Conservation (phyloP, 2,329 filamentous ascomycete genomes). For the Colletotrichum endophyticum region DNA sequence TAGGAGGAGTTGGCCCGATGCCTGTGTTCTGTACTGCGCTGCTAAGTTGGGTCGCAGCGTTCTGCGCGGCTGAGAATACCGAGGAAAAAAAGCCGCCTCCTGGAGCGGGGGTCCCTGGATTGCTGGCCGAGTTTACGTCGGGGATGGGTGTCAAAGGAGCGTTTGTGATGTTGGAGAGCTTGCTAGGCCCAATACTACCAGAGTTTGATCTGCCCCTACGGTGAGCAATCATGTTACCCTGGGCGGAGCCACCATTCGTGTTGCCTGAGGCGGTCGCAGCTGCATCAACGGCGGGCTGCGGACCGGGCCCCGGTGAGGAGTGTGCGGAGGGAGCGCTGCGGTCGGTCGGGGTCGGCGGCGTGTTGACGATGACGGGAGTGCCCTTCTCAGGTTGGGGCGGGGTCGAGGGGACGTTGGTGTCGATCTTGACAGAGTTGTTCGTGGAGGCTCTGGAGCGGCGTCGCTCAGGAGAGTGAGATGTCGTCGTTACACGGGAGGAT, state of each 20-base stretch:
- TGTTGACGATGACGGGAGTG: conserved; percentile 66
- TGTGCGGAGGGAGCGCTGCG: conserved; percentile 9
- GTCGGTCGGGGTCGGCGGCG: conserved; percentile 69
- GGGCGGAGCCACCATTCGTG: conserved; percentile 63
- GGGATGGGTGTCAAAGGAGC: conserved; percentile 77
- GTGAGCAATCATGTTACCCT: conserved; percentile 77
- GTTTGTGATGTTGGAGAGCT: conserved; percentile 78
- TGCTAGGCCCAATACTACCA: conserved; percentile 73
- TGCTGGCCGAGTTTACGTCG: conserved; percentile 61
- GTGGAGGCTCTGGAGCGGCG: conserved; percentile 15
- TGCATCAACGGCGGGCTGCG: conserved; percentile 26
- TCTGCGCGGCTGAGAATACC: conserved; percentile 91
- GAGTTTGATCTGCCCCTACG: conserved; percentile 59
- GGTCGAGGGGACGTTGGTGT: conserved; percentile 25
- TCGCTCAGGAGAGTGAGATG: conserved; percentile 12
- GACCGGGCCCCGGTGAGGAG: neutral
- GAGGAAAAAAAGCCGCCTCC: conserved; percentile 88
- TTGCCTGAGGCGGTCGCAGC: conserved; percentile 26
- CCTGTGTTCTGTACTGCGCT: conserved; percentile 75
- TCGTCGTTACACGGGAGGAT: conserved; percentile 13
- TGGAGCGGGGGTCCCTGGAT: conserved; percentile 54
- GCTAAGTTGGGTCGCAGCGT: conserved; percentile 78
- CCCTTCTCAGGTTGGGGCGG: conserved; percentile 34
- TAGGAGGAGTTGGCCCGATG: conserved; percentile 47
- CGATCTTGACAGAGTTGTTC: conserved; percentile 25